Evolutionary conservation across 768 basidiomycete genomes (phyloP), one percentile per base, ranked within the genome.

Genomic region (Guyanaporus albipodus): DNA sequence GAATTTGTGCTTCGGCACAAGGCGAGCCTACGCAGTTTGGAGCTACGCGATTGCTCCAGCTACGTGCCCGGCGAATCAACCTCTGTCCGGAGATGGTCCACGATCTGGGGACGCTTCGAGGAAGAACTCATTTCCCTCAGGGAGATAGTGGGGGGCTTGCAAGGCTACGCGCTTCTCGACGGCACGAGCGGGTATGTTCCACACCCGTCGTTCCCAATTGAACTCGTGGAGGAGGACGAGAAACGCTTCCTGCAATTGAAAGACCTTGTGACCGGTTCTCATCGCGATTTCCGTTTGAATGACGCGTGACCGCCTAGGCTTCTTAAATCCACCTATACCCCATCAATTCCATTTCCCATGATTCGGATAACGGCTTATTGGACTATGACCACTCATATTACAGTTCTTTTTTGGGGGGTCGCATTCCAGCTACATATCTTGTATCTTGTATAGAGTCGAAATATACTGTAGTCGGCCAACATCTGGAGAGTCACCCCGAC

Each of bases 1-100:
- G 63, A 63, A 4, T 67, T 66, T 23, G 46, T 66, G n/a, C 2
- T 66, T 18, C 59, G 66, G 12, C 66, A 66, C 54, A 67, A 67
- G 40, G 42, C 36, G 21, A 50, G 42, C 22, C 31, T 66, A 5
- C 59, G 55, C 4, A 55, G 46, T 22, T 38, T 66, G 5, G 64
- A 67, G 19, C 32, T 66, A 23, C 49, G 18, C 32, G 58, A 56
- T 2, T 66, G 66, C 28, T 38, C 59, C 2, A 67, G 57, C 39
- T 67, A 66, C 22, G 53, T 53, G 3, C 40, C 51, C n/a, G 49
- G 23, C n/a, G 6, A n/a, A 3, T 27, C 48, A 11, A 41, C 46
- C n/a, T 42, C 59, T 24, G 2, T 57, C 10, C 59, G 66, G 32
- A 55, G 34, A 22, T 66, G 64, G 64, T 53, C 59, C 17, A 51